These are phyloP conservation scores for Nicotiana benthamiana DNA, from an alignment of 257 asterid genomes.

Conservation along the genomic window DNA sequence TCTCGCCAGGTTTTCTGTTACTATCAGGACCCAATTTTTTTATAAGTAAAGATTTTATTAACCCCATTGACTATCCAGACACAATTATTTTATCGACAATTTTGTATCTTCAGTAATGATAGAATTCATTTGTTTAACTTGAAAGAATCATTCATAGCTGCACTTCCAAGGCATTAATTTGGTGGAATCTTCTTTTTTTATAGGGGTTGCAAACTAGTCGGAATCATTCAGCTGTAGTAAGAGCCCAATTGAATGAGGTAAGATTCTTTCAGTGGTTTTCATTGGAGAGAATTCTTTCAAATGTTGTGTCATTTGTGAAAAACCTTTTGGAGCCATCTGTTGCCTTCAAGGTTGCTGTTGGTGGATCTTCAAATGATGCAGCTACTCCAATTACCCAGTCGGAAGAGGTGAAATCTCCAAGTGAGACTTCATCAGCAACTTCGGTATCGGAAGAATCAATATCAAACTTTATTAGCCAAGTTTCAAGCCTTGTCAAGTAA, in stretches of 20 bases:
- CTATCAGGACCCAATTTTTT: not conserved
- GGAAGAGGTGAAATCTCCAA: conserved; percentile 33
- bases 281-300: conserved; percentile 22
- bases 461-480: conserved; percentile 65
- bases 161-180: not conserved
- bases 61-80: too few relatives aligned
- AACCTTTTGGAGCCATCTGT: conserved; percentile 26
- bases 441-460: conserved; percentile 60
- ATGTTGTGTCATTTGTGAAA: conserved; percentile 19
- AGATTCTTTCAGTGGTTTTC: conserved; percentile 23
- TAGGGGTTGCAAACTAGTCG: conserved; percentile 46
- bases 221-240: conserved; percentile 40
- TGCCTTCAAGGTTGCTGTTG: conserved; percentile 57
- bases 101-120: not conserved
- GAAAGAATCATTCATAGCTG: not conserved
- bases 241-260: conserved; percentile 61
- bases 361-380: conserved; percentile 40
- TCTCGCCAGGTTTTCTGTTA: not conserved
- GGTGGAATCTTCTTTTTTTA: conserved; percentile 9
- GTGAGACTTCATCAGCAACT: conserved; percentile 30
- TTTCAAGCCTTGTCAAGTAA: conserved; percentile 72
- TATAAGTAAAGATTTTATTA: too few relatives aligned
- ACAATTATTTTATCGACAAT: not conserved
- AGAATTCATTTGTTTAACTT: not conserved
- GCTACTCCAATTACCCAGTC: conserved; percentile 31